Evolutionary conservation across 2,329 filamentous ascomycete species (phyloP).

Genomic region (Aspergillus japonicus): DNA sequence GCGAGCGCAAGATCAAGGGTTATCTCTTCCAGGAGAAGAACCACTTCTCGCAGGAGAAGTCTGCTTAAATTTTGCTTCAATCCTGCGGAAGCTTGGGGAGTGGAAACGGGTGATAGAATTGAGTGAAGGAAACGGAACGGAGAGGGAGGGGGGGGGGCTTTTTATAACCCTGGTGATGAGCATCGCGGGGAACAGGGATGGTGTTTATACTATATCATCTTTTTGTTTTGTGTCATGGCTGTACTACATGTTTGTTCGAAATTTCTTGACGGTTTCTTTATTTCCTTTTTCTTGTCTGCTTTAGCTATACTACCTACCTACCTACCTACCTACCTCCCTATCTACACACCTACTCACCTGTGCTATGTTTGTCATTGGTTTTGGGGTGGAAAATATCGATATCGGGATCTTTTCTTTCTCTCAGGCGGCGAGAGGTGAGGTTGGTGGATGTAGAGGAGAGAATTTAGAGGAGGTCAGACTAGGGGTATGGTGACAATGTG

Average conservation of each 20-base stretch:
- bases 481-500: no score
- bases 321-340: no score
- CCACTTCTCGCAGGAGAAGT: conserved; percentile 45
- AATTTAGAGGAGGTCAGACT: no score
- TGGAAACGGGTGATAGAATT: background rate
- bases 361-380: background rate
- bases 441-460: background rate
- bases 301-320: conserved; percentile 8
- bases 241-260: background rate
- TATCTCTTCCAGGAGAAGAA: conserved; percentile 66
- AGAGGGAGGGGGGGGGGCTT: background rate
- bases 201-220: conserved; percentile 1
- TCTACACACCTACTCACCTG: background rate
- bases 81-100: no score
- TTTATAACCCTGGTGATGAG: background rate
- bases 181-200: background rate
- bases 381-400: conserved; percentile 1
- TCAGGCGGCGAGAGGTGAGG: background rate
- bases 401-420: conserved; percentile 2
- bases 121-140: background rate
- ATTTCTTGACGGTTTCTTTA: background rate
- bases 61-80: conserved; percentile 19
- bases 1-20: conserved; percentile 62
- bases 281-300: conserved; percentile 3
- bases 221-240: conserved; percentile 5